These are phyloP conservation scores for Rutidosis leptorrhynchoides DNA, from an alignment of 129 eudicot genomes.

Conservation along the genomic window DNA sequence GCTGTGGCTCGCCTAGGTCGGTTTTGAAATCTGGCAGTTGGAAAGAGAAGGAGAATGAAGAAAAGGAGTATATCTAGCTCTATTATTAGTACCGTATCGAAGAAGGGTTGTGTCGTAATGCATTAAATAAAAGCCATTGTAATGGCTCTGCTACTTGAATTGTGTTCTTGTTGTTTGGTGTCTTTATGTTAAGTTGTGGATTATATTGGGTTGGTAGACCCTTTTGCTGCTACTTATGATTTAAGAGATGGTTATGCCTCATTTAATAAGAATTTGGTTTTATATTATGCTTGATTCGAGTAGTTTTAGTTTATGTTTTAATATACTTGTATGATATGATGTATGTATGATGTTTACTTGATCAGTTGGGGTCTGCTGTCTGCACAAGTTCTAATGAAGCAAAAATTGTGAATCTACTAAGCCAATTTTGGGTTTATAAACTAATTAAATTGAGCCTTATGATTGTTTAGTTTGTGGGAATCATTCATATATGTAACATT, in stretches of 20 bases:
- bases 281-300: background rate
- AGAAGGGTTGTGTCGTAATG: constrained; percentile 29
- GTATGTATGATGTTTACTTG: background rate
- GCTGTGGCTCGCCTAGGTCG: constrained; percentile 60
- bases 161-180: constrained; percentile 7
- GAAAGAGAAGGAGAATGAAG: constrained; percentile 58
- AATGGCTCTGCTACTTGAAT: constrained; percentile 1
- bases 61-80: constrained; percentile 46
- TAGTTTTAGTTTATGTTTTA: too few species aligned
- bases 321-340: background rate
- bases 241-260: background rate
- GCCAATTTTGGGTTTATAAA: background rate
- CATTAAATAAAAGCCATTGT: constrained; percentile 31
- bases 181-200: constrained; percentile 13
- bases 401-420: too few species aligned
- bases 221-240: background rate
- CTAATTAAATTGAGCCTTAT: background rate
- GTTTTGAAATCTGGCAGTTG: constrained; percentile 52
- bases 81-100: constrained; percentile 20
- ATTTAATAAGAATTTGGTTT: too few species aligned
- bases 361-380: too few species aligned
- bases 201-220: background rate
- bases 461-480: too few species aligned
- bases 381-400: too few species aligned
- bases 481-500: too few species aligned